phyloP scores from a whole-genome alignment of 1,284 basidiomycete species.

The Moesziomyces parantarcticus region DNA sequence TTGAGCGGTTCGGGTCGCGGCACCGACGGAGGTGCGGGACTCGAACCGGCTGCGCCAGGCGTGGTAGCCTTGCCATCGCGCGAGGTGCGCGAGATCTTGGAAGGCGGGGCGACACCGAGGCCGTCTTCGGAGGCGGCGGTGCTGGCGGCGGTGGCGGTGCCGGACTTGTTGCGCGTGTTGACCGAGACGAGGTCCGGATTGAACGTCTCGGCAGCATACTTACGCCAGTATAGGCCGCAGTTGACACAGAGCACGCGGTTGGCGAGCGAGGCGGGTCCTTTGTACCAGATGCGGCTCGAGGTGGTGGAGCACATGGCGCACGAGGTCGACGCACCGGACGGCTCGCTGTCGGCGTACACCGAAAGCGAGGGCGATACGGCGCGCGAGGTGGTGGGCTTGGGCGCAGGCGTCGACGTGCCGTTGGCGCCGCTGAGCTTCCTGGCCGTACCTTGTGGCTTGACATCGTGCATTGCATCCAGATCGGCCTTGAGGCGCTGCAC shows the following conservation, averaged over 20 bases:
- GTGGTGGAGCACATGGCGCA: slow-evolving; percentile 63
- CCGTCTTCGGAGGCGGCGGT: slow-evolving; percentile 41
- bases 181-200: slow-evolving; percentile 52
- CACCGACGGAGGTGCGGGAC: slow-evolving; percentile 17
- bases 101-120: slow-evolving; percentile 62
- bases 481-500: slow-evolving; percentile 69
- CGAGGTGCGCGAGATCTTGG: slow-evolving; percentile 40
- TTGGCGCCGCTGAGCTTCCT: slow-evolving; percentile 26
- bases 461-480: slow-evolving; percentile 26
- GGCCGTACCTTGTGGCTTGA: slow-evolving; percentile 9
- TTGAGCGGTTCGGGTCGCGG: slow-evolving; percentile 50
- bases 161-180: slow-evolving; percentile 48
- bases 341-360: slow-evolving; percentile 41
- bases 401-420: slow-evolving; percentile 15
- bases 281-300: slow-evolving; percentile 62
- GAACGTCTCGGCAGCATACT: slow-evolving; percentile 64
- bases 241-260: slow-evolving; percentile 60
- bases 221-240: slow-evolving; percentile 67
- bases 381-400: slow-evolving; percentile 46
- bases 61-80: slow-evolving; percentile 33
- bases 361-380: slow-evolving; percentile 59
- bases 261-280: slow-evolving; percentile 51
- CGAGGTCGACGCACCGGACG: slow-evolving; percentile 23
- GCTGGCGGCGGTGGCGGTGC: slow-evolving; percentile 28
- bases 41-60: slow-evolving; percentile 23